Evolutionary conservation across 352 stramenopile genomes (phyloP), one percentile per base, ranked within the genome.

Genomic region (Phytophthora quininea): DNA sequence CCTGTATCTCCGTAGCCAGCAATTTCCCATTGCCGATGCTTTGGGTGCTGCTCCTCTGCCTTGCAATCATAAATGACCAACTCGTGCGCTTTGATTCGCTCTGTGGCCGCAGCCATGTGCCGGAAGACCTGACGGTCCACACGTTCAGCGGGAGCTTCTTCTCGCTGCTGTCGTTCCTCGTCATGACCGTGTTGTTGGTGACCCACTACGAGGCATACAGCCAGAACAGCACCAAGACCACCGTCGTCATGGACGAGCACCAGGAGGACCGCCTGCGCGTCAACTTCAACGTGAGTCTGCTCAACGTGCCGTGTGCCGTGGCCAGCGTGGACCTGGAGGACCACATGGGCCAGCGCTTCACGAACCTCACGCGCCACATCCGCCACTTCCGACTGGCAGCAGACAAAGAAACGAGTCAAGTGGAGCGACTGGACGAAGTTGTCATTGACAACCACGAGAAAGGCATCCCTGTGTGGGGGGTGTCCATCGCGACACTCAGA

Each of bases 221-320:
- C n/a, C 15, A 58, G 33, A 56, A 77, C 8, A 73, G 72, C 45
- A 88, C 76, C 43, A 76, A 77, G 60, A 89, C 81, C 15, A 82
- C 76, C 24, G 80, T 95, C 19, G 65, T 80, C 42, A 76, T 95
- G 67, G 85, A 95, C 57, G 78, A 80, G 57, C 84, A 93, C 61
- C 81, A 92, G 65, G 87, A 95, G 61, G 85, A 93, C 66, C 82
- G 85, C 49, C 71, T 95, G 50, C 85, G 85, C 35, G 89, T 95
- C 46, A 93, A 93, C 61, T 95, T 95, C 58, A 95, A 95, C 65
- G 80, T 95, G 33, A 92, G 82, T 65, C 56, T 95, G 46, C 75
- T 91, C 51, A 78, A 85, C 15, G 75, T 95, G 51, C 86, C 88
- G 3, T 95, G 88, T 52, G 58, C 76, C 19, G 74, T 86, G 58